Conservation (phyloP, 2,329 filamentous ascomycete species). For the Fusarium sp. region DNA sequence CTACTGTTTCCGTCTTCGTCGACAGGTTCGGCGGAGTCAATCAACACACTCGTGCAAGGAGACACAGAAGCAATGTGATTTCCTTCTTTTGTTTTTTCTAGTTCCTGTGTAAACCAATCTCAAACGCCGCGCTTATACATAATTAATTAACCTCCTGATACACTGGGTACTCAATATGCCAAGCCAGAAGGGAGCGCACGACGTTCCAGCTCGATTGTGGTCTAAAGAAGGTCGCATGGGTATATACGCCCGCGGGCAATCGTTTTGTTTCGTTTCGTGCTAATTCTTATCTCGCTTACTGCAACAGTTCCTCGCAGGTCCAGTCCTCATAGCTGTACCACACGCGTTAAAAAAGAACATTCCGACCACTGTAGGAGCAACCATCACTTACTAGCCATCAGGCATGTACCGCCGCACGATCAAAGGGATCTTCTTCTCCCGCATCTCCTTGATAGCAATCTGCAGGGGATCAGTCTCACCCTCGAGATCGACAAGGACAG, state of each 20-base stretch:
- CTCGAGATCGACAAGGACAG: conserved; percentile 94
- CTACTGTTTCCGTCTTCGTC: conserved; percentile 3
- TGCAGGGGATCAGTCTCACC: conserved; percentile 97
- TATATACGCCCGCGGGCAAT: conserved; percentile 44
- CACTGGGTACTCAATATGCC: conserved; percentile 23
- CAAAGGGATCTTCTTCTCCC: conserved; percentile 98
- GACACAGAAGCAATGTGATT: conserved; percentile 37
- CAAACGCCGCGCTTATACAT: conserved; percentile 54
- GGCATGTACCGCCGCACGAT: conserved; percentile 96
- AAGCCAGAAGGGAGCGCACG: conserved; percentile 31
- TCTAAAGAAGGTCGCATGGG: conserved; percentile 40
- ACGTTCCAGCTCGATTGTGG: conserved; percentile 41
- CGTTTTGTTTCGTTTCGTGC: conserved; percentile 24
- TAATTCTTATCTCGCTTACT: conserved; percentile 53
- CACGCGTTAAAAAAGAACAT: conserved; percentile 21
- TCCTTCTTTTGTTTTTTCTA: conserved; percentile 45
- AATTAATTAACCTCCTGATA: conserved; percentile 43
- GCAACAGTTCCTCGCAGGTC: conserved; percentile 95
- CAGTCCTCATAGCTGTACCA: conserved; percentile 92
- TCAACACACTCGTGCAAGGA: conserved; percentile 23
- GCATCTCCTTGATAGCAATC: conserved; percentile 96
- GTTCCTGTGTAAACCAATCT: conserved; percentile 46
- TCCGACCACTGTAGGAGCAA: background rate
- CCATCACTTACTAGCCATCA: conserved; percentile 84
- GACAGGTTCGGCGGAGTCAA: conserved; percentile 13